Percentiles rank a stretch among this genome's conserved stretches.
These are phyloP conservation scores for Cucumis cinereus DNA, from an alignment of 306 rosid genomes.

Conservation along the genomic window DNA sequence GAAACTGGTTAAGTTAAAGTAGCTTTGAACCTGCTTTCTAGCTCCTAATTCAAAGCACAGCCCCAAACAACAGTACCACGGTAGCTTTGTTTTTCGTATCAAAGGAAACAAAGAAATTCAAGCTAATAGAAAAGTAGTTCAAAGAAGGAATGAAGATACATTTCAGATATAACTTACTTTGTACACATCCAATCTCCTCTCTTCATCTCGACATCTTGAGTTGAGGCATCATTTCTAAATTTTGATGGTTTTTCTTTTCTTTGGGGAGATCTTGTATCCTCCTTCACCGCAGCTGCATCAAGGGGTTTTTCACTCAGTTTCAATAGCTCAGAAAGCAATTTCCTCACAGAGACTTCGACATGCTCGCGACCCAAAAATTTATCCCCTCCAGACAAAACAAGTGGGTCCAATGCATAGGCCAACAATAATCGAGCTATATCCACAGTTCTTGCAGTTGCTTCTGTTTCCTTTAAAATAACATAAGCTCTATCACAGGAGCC, in stretches of 20 bases:
- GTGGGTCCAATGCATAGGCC: conserved; percentile 63
- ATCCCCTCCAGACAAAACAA: conserved; percentile 51
- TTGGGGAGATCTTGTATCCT: conserved; percentile 14
- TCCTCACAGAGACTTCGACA: conserved; percentile 61
- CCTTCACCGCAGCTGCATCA: conserved; percentile 32
- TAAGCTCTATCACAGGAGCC: conserved; percentile 94
- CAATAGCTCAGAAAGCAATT: conserved; percentile 57
- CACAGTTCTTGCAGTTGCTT: conserved; percentile 72
- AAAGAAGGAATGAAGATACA: not conserved
- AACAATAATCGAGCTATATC: conserved; percentile 75
- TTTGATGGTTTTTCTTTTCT: conserved; percentile 17
- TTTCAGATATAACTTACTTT: conserved; percentile 42
- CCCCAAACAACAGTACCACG: not conserved
- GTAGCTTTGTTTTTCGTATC: not conserved
- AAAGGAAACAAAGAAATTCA: not conserved
- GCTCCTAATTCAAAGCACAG: not conserved
- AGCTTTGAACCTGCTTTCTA: not conserved
- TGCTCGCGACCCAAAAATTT: conserved; percentile 57
- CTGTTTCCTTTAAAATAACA: conserved; percentile 45
- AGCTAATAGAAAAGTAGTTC: conserved; percentile 1
- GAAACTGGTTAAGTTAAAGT: not conserved
- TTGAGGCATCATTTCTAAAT: conserved; percentile 10
- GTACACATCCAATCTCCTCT: conserved; percentile 82
- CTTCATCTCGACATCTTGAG: conserved; percentile 49
- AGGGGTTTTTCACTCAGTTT: conserved; percentile 49